Conservation (phyloP, 305 asterid genomes). For the Fraxinus platypoda region DNA sequence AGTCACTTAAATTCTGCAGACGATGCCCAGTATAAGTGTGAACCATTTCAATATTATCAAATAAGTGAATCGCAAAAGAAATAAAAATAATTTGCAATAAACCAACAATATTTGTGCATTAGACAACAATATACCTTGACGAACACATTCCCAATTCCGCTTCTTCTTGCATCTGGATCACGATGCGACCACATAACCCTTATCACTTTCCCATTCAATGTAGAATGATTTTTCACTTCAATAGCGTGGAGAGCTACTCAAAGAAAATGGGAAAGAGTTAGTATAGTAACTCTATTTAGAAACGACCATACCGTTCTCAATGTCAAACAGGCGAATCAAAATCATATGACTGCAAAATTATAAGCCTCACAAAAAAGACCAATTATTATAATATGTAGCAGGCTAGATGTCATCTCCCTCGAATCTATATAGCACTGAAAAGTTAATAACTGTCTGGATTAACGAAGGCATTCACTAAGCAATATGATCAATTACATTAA, state of each 20-base stretch:
- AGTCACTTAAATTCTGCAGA: slow-evolving; percentile 66
- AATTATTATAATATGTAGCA: not conserved
- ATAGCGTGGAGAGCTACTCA: slow-evolving; percentile 57
- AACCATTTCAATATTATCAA: not conserved
- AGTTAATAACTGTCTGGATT: not conserved
- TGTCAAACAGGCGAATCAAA: not conserved
- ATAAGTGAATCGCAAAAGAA: slow-evolving; percentile 13
- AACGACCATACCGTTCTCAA: not conserved
- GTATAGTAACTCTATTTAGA: not conserved
- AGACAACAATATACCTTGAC: slow-evolving; percentile 55
- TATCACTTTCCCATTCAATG: slow-evolving; percentile 57
- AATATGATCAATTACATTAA: not conserved
- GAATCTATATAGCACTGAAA: not conserved
- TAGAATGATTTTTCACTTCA: slow-evolving; percentile 64
- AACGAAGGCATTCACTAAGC: not conserved
- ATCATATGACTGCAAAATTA: not conserved
- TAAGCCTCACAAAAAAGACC: slow-evolving; percentile 2
- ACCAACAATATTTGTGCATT: not conserved
- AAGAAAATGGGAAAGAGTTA: slow-evolving; percentile 1
- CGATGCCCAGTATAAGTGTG: slow-evolving; percentile 5
- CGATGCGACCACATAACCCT: slow-evolving; percentile 89
- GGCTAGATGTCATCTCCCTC: not conserved
- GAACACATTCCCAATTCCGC: slow-evolving; percentile 83
- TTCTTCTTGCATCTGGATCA: slow-evolving; percentile 73
- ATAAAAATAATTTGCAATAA: slow-evolving; percentile 7